Percentiles rank a stretch among this genome's conserved stretches.
Conservation (phyloP, 2,329 filamentous ascomycete genomes). For the Arthrobotrys entomopaga region DNA sequence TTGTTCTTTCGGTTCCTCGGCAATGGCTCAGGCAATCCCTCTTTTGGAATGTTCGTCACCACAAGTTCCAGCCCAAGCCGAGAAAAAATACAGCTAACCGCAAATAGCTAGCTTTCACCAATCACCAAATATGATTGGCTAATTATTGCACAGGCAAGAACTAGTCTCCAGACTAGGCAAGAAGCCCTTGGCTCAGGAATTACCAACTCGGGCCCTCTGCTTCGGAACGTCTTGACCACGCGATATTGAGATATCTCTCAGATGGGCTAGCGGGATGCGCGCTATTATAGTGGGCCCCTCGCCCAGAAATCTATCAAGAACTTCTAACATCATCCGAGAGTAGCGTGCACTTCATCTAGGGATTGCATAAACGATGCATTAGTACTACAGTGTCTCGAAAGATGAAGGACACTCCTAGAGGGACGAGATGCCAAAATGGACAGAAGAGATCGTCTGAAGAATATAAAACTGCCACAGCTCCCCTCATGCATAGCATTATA, state of each 20-base stretch:
- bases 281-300: constrained; percentile 5
- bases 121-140: constrained; percentile 7
- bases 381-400: constrained; percentile 10
- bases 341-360: constrained; percentile 6
- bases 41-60: constrained; percentile 17
- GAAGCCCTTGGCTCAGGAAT: not conserved
- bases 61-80: constrained; percentile 9
- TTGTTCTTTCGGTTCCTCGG: constrained; percentile 27
- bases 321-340: constrained; percentile 12
- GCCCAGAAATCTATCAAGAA: too few species aligned
- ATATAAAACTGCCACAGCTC: constrained; percentile 38
- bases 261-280: not conserved
- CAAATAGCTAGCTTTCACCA: constrained; percentile 4
- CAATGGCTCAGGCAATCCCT: constrained; percentile 24
- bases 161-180: constrained; percentile 16
- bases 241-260: constrained; percentile 13
- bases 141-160: not conserved
- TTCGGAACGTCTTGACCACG: constrained; percentile 38
- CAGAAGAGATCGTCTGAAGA: constrained; percentile 18
- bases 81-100: constrained; percentile 9
- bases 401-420: constrained; percentile 6
- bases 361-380: constrained; percentile 22
- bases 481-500: constrained; percentile 24
- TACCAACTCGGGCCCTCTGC: not conserved
- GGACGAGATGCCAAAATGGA: not conserved